These are phyloP conservation scores for Eutypella sp. DNA, from an alignment of 2,329 filamentous ascomycete genomes.

Conservation along the genomic window DNA sequence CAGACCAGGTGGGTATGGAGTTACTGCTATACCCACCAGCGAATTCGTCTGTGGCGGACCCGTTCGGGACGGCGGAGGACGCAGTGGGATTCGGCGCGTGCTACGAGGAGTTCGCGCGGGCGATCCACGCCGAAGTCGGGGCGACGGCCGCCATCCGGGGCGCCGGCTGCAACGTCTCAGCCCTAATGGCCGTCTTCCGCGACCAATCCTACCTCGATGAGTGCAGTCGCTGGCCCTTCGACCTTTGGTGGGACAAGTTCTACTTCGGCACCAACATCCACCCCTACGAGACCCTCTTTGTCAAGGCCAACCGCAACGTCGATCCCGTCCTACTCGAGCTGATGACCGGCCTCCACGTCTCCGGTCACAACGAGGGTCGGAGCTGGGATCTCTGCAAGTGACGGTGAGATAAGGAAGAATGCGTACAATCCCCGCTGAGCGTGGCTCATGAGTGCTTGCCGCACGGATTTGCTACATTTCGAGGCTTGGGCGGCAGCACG, in stretches of 20 bases:
- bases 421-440: too few species aligned
- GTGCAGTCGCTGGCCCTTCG: slow-evolving; percentile 17
- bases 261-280: slow-evolving; percentile 31
- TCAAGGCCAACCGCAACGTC: slow-evolving; percentile 28
- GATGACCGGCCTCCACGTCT: slow-evolving; percentile 27
- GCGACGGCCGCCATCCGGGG: slow-evolving; percentile 22
- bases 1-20: slow-evolving; percentile 31
- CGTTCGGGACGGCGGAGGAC: slow-evolving; percentile 19
- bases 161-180: slow-evolving; percentile 29
- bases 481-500: too few species aligned
- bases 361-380: slow-evolving; percentile 9
- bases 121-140: slow-evolving; percentile 28
- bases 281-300: slow-evolving; percentile 34
- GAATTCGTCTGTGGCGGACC: slow-evolving; percentile 13
- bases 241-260: slow-evolving; percentile 19
- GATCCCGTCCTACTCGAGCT: slow-evolving; percentile 21
- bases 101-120: slow-evolving; percentile 20
- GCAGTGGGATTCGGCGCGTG: slow-evolving; percentile 25
- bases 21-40: slow-evolving; percentile 27
- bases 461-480: too few species aligned
- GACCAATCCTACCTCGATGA: slow-evolving; percentile 16
- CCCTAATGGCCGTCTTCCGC: slow-evolving; percentile 27
- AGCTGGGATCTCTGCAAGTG: slow-evolving; percentile 20
- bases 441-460: too few species aligned
- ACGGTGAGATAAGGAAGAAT: slow-evolving; percentile 24